Evolutionary conservation across 208 protist genomes (phyloP).

Genomic region (Trichomonas tenax): DNA sequence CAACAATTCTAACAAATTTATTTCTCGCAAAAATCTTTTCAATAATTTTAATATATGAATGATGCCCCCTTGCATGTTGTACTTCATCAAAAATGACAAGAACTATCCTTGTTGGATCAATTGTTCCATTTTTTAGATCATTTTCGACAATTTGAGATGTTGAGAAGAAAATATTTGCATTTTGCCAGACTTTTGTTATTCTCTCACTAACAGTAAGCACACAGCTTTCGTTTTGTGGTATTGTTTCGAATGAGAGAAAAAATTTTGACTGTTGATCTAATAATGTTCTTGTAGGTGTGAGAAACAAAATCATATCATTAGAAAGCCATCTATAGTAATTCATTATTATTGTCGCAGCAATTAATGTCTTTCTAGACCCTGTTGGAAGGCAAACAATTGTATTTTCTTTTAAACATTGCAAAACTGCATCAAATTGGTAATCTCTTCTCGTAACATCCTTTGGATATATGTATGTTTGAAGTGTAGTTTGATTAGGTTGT

Average conservation of each 20-base stretch:
- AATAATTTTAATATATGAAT: conserved; percentile 27
- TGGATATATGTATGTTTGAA: neutral
- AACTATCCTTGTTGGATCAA: neutral
- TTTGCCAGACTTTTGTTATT: conserved; percentile 25
- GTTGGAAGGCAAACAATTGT: conserved; percentile 38
- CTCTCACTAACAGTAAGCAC: conserved; percentile 25
- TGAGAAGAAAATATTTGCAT: conserved; percentile 34
- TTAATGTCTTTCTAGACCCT: conserved; percentile 46
- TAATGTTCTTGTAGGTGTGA: conserved; percentile 41
- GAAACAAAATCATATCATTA: conserved; percentile 36
- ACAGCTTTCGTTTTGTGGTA: neutral
- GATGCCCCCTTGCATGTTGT: conserved; percentile 26
- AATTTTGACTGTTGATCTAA: conserved; percentile 40
- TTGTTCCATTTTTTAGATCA: conserved; percentile 26
- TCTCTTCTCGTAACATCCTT: neutral
- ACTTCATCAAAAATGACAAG: neutral
- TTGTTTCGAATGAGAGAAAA: conserved; percentile 4
- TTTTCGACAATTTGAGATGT: conserved; percentile 41
- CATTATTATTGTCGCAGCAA: conserved; percentile 42
- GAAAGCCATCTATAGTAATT: conserved; percentile 45
- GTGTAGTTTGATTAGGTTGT: neutral
- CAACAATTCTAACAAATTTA: conserved; percentile 34
- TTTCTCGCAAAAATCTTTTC: neutral
- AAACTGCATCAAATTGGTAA: neutral
- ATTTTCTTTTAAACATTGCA: conserved; percentile 23